Base-by-base conservation (phyloP, 1,284 basidiomycete genomes). In the Fomitopsis palustris region DNA sequence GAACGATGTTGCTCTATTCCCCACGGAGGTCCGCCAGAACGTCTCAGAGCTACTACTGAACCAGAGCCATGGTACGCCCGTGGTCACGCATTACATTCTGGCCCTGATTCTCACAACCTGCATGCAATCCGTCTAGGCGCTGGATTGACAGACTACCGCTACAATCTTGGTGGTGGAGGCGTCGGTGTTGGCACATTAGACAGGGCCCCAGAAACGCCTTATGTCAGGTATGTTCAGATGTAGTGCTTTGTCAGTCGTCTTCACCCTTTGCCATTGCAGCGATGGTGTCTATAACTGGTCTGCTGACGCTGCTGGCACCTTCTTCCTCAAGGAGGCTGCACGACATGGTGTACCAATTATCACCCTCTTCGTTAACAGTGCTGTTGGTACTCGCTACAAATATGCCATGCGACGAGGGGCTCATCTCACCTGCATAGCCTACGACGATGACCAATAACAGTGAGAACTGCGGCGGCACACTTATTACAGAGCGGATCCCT, bases 141-240 rank as follows among this genome's bases (percentile, higher is more conserved):
- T 27, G 77, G 77, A 17, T 63, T 80, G 21, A 76, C 77, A 4
- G 74, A 70, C 55, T 80, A 78, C 61, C 71, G 78, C n/a, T 80
- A 72, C 62, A 80, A 80, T 61, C 65, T 79, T 31, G 78, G 78
- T 23, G 75, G 70, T 8, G 78, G 76, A n/a, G 78, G 78, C 9
- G 74, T 77, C 7, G 72, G 71, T 31, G 76, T 79, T 17, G 71
- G 29, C 16, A 51, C 49, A 17, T 51, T 27, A 6, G 49, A 68
- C 2, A 77, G 75, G 51, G 72, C 74, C n/a, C 70, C 71, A 37
- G 56, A 35, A 25, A 53, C 29, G 27, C 43, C 42, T n/a, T 23
- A 51, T 19, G 16, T 45, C 10, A 14, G 43, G 43, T 49, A 49
- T 27, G 39, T 16, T 42, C 21, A 21, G 5, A 42, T 17, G 17